Evolutionary conservation across 148 eudicot genomes (phyloP).

Genomic region (Diospyros lotus): DNA sequence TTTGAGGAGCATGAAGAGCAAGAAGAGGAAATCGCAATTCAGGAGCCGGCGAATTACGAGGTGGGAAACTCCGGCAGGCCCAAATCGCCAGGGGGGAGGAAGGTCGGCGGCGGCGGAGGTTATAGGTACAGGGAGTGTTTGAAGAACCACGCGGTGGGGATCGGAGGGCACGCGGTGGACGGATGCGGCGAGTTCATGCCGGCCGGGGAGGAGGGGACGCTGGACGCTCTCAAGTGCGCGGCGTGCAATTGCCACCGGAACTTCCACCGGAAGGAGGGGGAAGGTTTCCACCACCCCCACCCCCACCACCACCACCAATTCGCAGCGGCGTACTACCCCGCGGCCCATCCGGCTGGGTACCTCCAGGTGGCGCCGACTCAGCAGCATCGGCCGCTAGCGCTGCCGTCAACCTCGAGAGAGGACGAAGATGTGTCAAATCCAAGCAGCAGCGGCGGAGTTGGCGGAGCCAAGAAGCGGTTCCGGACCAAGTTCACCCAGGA

Average conservation of each 20-base stretch:
- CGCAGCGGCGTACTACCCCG: slow-evolving; percentile 27
- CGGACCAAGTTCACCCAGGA: slow-evolving; percentile 40
- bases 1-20: slow-evolving; percentile 55
- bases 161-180: slow-evolving; percentile 66
- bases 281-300: slow-evolving; percentile 21
- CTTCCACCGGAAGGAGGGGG: slow-evolving; percentile 57
- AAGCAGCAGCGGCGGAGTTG: slow-evolving; percentile 44
- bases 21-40: slow-evolving; percentile 25
- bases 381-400: slow-evolving; percentile 26
- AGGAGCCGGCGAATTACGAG: slow-evolving; percentile 28
- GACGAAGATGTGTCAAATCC: slow-evolving; percentile 51
- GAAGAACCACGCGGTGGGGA: slow-evolving; percentile 58
- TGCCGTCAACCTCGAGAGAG: slow-evolving; percentile 32
- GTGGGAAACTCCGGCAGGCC: slow-evolving; percentile 8
- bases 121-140: slow-evolving; percentile 55
- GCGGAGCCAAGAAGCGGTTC: slow-evolving; percentile 30
- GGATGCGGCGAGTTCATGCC: slow-evolving; percentile 77
- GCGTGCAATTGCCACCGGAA: slow-evolving; percentile 81
- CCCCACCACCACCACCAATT: slow-evolving; percentile 17
- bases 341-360: slow-evolving; percentile 33
- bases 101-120: slow-evolving; percentile 8
- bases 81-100: not conserved
- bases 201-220: slow-evolving; percentile 54
- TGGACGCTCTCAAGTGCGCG: slow-evolving; percentile 60
- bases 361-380: slow-evolving; percentile 26